phyloP scores from a whole-genome alignment of 495 filamentous ascomycete species.

The Hypomontagnella monticulosa region DNA sequence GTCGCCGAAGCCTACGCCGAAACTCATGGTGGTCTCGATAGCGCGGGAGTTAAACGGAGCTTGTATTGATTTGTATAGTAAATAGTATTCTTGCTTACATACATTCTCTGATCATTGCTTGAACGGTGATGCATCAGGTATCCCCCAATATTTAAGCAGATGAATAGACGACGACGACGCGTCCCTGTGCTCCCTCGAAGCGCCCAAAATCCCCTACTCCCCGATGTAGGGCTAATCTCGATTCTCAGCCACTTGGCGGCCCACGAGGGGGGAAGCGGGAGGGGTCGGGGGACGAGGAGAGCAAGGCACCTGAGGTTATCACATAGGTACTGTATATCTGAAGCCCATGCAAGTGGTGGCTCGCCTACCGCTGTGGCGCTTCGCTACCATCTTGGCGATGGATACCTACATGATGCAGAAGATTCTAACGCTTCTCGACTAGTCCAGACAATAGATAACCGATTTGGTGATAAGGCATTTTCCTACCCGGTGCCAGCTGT shows the following conservation, averaged over 20 bases:
- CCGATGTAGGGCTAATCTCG: conserved; percentile 5
- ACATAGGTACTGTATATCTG: conserved; percentile 12
- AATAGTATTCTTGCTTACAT: background rate
- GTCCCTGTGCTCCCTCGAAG: background rate
- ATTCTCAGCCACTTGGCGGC: conserved; percentile 16
- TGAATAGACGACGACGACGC: background rate
- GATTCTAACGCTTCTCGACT: conserved; percentile 2
- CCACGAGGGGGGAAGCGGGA: background rate
- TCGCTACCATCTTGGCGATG: background rate
- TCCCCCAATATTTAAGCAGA: conserved; percentile 7
- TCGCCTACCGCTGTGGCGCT: conserved; percentile 19
- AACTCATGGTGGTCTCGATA: conserved; percentile 18
- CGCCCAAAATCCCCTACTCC: background rate
- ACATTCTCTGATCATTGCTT: conserved; percentile 5
- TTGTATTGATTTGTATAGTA: background rate
- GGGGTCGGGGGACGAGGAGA: background rate
- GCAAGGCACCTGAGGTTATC: conserved; percentile 8
- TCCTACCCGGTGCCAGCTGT: background rate
- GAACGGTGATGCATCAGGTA: background rate
- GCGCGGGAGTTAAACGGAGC: background rate
- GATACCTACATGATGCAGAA: conserved; percentile 4
- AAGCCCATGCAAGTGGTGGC: conserved; percentile 11
- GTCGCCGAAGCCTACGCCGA: conserved; percentile 29
- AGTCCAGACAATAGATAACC: background rate
- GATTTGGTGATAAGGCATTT: conserved; percentile 9